phyloP scores from a whole-genome alignment of 2,329 filamentous ascomycete species.

The Xenoacremonium recifei region DNA sequence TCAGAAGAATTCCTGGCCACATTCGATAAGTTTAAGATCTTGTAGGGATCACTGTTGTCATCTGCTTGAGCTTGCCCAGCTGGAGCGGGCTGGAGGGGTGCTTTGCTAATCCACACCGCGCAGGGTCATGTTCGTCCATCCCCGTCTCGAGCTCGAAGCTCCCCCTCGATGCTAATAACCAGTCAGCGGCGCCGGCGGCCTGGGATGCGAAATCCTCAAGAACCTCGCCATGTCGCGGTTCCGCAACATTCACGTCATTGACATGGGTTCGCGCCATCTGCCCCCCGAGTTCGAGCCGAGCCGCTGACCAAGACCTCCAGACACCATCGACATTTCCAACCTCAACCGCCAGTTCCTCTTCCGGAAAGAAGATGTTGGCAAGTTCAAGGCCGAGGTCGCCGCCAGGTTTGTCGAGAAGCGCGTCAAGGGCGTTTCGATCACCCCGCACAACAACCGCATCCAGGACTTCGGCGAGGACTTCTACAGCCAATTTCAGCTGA shows the following conservation, averaged over 20 bases:
- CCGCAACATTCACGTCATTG: conserved; percentile 96
- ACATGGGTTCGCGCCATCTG: conserved; percentile 71
- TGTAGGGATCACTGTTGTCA: conserved; percentile 51
- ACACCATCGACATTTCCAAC: conserved; percentile 98
- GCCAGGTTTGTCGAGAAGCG: conserved; percentile 87
- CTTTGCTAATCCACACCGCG: conserved; percentile 11
- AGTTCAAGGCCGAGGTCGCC: conserved; percentile 89
- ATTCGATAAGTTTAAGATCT: conserved; percentile 70
- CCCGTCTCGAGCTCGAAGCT: conserved; percentile 9
- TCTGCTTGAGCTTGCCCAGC: neutral
- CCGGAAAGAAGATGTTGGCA: conserved; percentile 85
- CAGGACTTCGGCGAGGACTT: conserved; percentile 96
- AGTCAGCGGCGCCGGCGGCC: conserved; percentile 80
- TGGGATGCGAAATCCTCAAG: conserved; percentile 96
- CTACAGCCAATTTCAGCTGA: conserved; percentile 93
- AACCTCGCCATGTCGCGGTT: conserved; percentile 94
- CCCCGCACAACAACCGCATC: conserved; percentile 89
- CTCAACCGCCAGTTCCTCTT: conserved; percentile 98
- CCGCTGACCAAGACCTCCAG: conserved; percentile 39
- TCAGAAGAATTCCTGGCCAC: conserved; percentile 52
- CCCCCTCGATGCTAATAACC: conserved; percentile 13
- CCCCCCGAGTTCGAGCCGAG: neutral
- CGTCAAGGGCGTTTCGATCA: conserved; percentile 89
- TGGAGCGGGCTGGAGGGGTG: neutral
- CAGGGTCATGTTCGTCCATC: conserved; percentile 50